Percentiles rank a stretch among this genome's conserved stretches.
phyloP scores from a whole-genome alignment of 495 filamentous ascomycete genomes.

The Neurospora intermedia region DNA sequence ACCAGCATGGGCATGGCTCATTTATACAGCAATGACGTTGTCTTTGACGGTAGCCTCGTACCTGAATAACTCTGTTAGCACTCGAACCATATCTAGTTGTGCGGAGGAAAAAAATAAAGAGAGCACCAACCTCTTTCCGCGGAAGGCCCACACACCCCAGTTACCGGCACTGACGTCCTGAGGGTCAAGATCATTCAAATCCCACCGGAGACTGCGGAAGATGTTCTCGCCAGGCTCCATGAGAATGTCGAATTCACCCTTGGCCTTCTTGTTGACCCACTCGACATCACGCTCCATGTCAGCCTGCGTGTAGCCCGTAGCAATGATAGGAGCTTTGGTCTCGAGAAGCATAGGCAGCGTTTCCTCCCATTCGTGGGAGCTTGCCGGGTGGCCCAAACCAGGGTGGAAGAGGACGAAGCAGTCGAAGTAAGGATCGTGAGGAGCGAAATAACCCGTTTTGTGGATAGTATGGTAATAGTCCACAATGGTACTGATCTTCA shows the following conservation, averaged over 20 bases:
- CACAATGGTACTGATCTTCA: slow-evolving; percentile 95
- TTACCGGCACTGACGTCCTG: slow-evolving; percentile 92
- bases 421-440: slow-evolving; percentile 97
- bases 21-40: background rate
- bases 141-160: slow-evolving; percentile 93
- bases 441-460: slow-evolving; percentile 74
- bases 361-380: slow-evolving; percentile 83
- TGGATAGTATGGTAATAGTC: slow-evolving; percentile 98
- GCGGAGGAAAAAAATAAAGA: background rate
- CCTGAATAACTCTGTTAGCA: slow-evolving; percentile 29
- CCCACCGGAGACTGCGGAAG: slow-evolving; percentile 93
- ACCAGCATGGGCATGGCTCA: slow-evolving; percentile 2
- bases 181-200: slow-evolving; percentile 90
- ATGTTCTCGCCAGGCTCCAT: slow-evolving; percentile 87
- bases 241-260: slow-evolving; percentile 83
- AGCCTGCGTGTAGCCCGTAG: slow-evolving; percentile 88
- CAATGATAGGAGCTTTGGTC: slow-evolving; percentile 89
- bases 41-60: slow-evolving; percentile 54
- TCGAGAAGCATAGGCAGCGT: slow-evolving; percentile 82
- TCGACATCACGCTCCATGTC: slow-evolving; percentile 87
- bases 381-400: slow-evolving; percentile 86
- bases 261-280: slow-evolving; percentile 74
- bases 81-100: background rate
- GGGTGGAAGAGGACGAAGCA: slow-evolving; percentile 94
- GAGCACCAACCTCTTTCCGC: slow-evolving; percentile 79